Base-by-base conservation (phyloP, 129 eudicot species). In the Ambrosia trifida region DNA sequence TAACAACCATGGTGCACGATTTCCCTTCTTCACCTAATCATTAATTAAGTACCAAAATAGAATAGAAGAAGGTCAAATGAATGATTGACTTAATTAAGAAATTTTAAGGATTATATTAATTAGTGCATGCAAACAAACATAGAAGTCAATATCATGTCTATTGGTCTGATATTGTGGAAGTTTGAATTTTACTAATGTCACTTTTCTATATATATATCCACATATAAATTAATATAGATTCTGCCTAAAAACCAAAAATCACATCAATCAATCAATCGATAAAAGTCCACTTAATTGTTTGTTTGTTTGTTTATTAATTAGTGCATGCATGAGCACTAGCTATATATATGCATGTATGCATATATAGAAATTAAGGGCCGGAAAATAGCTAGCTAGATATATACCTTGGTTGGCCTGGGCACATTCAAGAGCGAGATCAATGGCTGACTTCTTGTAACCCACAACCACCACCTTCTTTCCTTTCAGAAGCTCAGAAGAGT, bases 371-470 rank as follows among this genome's bases (percentile, higher is more conserved):
- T n/a, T n/a, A n/a, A n/a, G n/a, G n/a, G n/a, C n/a, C n/a, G n/a
- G n/a, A n/a, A n/a, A n/a, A n/a, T n/a, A n/a, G n/a, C n/a, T n/a
- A n/a, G n/a, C n/a, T n/a, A n/a, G n/a, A n/a, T n/a, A n/a, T 4
- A 3, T 82, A 92, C 98, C 98, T 83, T 92, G 96, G 58, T 94
- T 94, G 64, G 93, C 95, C 81, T 85, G 76, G 4, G 98, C 98
- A 77, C 98, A 94, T 75, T 94, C 98, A 59, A 85, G 79, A 10
- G 98, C 98, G 51, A 94, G 82, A 82, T 94, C 98, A 73, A 94
- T 94, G 31, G 87, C 98, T 2, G 98, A 94, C 84, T 94, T 94
- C 75, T 89, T 94, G 88, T 89, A 94, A 8, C 98, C 98, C 12
- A 94, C 82, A 0, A 94, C 82, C n/a, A 81, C 98, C 68, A 87